Evolutionary conservation across 1,139 yeast species (phyloP).

Genomic region (Diutina mesorugosa): DNA sequence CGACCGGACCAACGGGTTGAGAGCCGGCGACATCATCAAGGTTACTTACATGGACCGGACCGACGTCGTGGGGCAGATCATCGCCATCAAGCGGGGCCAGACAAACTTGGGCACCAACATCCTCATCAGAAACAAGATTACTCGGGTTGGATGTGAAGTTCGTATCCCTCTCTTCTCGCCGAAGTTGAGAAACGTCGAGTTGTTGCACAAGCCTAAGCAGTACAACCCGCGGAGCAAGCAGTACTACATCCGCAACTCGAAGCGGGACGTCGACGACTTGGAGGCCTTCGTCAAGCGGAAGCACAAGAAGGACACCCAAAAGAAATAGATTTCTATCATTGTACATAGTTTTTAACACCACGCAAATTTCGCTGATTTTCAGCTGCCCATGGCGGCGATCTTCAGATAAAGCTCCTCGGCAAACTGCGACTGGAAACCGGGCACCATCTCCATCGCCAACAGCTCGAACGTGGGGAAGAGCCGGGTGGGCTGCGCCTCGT

Average conservation of each 20-base stretch:
- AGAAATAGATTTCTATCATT: slow-evolving; percentile 2
- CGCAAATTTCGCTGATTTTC: not conserved
- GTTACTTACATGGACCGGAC: slow-evolving; percentile 61
- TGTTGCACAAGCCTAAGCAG: slow-evolving; percentile 57
- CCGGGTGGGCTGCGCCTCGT: slow-evolving; percentile 3
- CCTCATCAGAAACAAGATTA: slow-evolving; percentile 65
- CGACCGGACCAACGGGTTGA: slow-evolving; percentile 33
- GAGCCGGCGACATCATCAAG: slow-evolving; percentile 75
- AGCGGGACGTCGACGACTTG: slow-evolving; percentile 71
- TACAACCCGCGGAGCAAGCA: slow-evolving; percentile 71
- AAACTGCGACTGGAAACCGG: slow-evolving; percentile 6
- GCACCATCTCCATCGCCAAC: slow-evolving; percentile 9
- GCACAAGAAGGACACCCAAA: slow-evolving; percentile 7
- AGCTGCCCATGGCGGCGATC: slow-evolving; percentile 1
- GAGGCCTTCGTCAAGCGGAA: slow-evolving; percentile 31
- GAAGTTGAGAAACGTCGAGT: slow-evolving; percentile 56
- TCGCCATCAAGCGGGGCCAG: slow-evolving; percentile 54
- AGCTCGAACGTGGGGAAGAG: slow-evolving; percentile 13
- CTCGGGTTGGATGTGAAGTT: slow-evolving; percentile 70
- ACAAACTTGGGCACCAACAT: slow-evolving; percentile 59
- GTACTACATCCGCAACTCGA: slow-evolving; percentile 74
- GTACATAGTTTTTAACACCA: not conserved
- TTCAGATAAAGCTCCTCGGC: slow-evolving; percentile 5
- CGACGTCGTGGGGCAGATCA: slow-evolving; percentile 62
- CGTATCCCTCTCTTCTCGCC: slow-evolving; percentile 75